These are phyloP conservation scores for Jaenimonas drosophilae DNA, from an alignment of 208 protist species.

Conservation along the genomic window DNA sequence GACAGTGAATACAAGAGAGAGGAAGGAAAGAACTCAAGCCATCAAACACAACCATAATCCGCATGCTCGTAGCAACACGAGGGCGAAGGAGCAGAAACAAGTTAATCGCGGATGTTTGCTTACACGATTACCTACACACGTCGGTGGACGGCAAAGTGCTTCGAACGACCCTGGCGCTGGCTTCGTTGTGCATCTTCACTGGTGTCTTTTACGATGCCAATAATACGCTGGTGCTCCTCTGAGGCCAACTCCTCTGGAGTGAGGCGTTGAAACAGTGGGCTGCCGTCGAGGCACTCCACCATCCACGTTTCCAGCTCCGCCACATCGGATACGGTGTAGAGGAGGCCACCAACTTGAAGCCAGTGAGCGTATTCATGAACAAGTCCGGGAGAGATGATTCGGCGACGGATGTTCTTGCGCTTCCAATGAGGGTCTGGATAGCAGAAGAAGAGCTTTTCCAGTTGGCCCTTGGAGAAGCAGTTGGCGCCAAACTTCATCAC, in stretches of 20 bases:
- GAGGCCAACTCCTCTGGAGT: slow-evolving; percentile 48
- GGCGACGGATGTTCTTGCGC: slow-evolving; percentile 93
- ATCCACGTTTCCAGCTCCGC: slow-evolving; percentile 90
- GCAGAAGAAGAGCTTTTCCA: slow-evolving; percentile 95
- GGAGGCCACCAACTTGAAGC: slow-evolving; percentile 84
- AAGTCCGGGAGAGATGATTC: slow-evolving; percentile 94
- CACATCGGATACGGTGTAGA: slow-evolving; percentile 96
- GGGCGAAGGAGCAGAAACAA: no score
- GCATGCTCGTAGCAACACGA: no score
- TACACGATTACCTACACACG: slow-evolving; percentile 32
- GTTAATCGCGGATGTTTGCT: no score
- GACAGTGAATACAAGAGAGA: no score
- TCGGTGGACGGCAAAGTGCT: slow-evolving; percentile 76
- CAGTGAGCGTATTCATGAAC: slow-evolving; percentile 96
- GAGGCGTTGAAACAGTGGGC: slow-evolving; percentile 89
- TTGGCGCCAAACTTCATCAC: slow-evolving; percentile 98
- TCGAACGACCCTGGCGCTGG: slow-evolving; percentile 61
- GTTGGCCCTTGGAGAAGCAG: slow-evolving; percentile 94
- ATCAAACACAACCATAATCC: no score
- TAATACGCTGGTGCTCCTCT: slow-evolving; percentile 28
- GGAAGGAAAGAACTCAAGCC: no score
- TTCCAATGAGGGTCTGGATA: slow-evolving; percentile 99
- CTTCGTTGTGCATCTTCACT: slow-evolving; percentile 87
- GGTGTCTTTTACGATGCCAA: slow-evolving; percentile 45
- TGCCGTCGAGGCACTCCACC: slow-evolving; percentile 87